Percentiles rank a stretch among this genome's conserved stretches.
These are phyloP conservation scores for Eragrostis curvula DNA, from an alignment of 176 grass and related monocot genomes.

Conservation along the genomic window DNA sequence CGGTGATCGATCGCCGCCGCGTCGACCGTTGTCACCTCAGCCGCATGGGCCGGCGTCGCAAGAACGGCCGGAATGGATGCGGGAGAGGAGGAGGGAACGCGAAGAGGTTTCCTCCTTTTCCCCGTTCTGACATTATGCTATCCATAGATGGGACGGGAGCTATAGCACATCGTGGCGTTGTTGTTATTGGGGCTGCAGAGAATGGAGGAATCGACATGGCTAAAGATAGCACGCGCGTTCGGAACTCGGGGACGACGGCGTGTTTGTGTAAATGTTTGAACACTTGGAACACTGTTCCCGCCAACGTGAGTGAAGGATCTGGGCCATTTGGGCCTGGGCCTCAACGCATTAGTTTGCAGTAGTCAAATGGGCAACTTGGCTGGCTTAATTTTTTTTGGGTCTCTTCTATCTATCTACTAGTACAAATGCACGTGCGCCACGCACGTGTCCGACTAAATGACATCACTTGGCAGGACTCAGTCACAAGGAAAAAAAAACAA, in stretches of 20 bases:
- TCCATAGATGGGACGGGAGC: constrained; percentile 34
- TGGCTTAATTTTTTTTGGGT: no score
- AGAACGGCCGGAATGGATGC: constrained; percentile 34
- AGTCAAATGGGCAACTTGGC: no score
- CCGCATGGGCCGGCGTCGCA: constrained; percentile 43
- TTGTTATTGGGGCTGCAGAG: constrained; percentile 23
- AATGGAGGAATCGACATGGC: constrained; percentile 10
- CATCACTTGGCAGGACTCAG: no score
- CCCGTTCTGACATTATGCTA: constrained; percentile 35
- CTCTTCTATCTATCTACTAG: no score
- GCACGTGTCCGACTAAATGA: no score
- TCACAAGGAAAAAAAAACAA: no score
- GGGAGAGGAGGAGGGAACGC: not conserved
- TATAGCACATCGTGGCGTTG: not conserved
- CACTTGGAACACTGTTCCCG: no score
- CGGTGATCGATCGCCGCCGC: constrained; percentile 36
- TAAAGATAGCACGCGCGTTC: constrained; percentile 48
- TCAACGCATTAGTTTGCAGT: no score
- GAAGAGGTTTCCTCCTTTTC: constrained; percentile 12
- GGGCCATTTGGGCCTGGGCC: no score
- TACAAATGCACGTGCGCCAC: no score
- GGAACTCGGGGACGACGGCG: not conserved
- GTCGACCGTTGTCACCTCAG: constrained; percentile 19
- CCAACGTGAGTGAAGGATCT: no score
- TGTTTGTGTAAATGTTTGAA: no score